Evolutionary conservation across 1,139 yeast species (phyloP).

Genomic region (Debaryomycetaceae sp.): DNA sequence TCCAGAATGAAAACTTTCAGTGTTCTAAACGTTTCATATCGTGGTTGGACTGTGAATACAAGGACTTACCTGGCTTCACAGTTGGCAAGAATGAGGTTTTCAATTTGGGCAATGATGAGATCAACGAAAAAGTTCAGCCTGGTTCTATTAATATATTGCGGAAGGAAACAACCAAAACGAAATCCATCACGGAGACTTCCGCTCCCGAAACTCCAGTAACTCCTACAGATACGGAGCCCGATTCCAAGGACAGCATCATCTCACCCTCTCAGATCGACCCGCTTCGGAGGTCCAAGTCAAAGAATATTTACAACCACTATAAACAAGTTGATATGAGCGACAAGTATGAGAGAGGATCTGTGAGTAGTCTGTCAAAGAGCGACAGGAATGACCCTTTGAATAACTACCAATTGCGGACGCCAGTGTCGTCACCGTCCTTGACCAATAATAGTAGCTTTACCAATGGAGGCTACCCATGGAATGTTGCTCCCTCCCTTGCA

Average conservation of each 20-base stretch:
- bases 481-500: not conserved
- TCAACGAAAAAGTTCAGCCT: constrained; percentile 20
- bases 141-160: constrained; percentile 20
- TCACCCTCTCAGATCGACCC: constrained; percentile 4
- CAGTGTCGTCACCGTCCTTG: not conserved
- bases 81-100: constrained; percentile 6
- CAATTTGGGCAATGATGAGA: constrained; percentile 11
- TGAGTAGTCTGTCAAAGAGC: not conserved
- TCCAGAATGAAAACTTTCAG: constrained; percentile 24
- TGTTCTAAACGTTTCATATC: constrained; percentile 22
- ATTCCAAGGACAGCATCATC: not conserved
- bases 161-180: not conserved
- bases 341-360: not conserved
- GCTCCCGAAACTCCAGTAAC: not conserved
- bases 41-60: constrained; percentile 30
- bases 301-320: constrained; percentile 17
- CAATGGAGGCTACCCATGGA: not conserved
- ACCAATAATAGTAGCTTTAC: not conserved
- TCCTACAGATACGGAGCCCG: not conserved
- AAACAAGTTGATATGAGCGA: constrained; percentile 12
- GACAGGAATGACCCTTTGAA: not conserved
- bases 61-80: constrained; percentile 21
- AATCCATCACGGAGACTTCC: not conserved
- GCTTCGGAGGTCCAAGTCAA: constrained; percentile 14
- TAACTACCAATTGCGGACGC: not conserved